Base-by-base conservation (phyloP, 305 asterid species). In the Stenogyne calaminthoides region DNA sequence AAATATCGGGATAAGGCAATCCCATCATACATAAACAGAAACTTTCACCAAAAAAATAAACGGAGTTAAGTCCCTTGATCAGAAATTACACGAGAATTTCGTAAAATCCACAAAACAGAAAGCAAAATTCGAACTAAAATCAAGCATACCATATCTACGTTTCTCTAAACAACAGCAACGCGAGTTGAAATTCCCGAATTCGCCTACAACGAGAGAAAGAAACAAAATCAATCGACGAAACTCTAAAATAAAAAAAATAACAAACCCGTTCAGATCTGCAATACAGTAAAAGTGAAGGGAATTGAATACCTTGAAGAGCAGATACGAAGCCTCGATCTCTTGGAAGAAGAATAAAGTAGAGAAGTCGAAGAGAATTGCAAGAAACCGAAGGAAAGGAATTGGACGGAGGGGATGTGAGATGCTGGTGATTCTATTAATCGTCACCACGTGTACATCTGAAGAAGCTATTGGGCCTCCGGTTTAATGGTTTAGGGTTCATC, bases 101-200 rank as follows among this genome's bases (percentile, higher is more conserved):
- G 29, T 9, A 58, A 9, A 71, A 27, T 39, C 20, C 15, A 27
- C 5, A 19, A 7, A 60, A n/a, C 39, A 42, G 42, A 55, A 14
- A 10, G 20, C 3, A 2, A 49, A 73, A 62, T 3, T 39, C 32
- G 44, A 63, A 58, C 40, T 47, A 72, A 52, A 71, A 34, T 22
- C 15, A 55, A 52, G 3, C 77, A 29, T 70, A 82, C 86, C 86
- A 82, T 82, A 66, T 65, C 76, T 76, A 70, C 65, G 78, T 60
- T 32, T 69, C n/a, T 54, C 58, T 67, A 59, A 71, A 61, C n/a
- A 46, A 42, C 63, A 64, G 73, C 70, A 78, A 40, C 16, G 36
- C 65, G 56, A 15, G 59, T 55, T 65, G 39, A 34, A 60, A 40
- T 37, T 14, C 12, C 77, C n/a, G 71, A 54, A 67, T 56, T 71